Base-by-base conservation (phyloP, 2,329 filamentous ascomycete species). In the Hypoxylon sp. region DNA sequence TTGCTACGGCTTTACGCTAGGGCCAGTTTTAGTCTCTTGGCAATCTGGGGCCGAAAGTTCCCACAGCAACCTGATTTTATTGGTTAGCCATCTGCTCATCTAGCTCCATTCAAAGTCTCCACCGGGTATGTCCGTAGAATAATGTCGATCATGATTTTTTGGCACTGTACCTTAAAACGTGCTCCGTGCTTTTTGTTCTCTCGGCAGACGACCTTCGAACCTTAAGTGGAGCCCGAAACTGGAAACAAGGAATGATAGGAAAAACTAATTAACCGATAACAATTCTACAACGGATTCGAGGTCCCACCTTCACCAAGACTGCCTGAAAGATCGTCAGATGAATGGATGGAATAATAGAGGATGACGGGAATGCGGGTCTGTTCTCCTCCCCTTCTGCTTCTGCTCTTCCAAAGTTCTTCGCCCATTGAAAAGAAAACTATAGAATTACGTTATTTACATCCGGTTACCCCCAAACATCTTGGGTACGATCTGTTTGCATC, bases 11-110 rank as follows among this genome's bases (percentile, higher is more conserved):
- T 64, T 57, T 59, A 59, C 63, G 44, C 57, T 59, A 54, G 63
- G 57, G 54, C 62, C 59, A 63, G 53, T 59, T 19, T 60, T 67
- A 62, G 66, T 44, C 37, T 24, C 68, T 71, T 71, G 68, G 68
- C 68, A 47, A 66, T 63, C 66, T 69, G 69, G 69, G 66, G 62
- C 66, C 62, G 59, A 66, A 67, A 66, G 62, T 55, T 66, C 57
- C 67, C 62, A 66, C 31, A 64, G 46, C 59, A 70, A 67, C 61
- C 29, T 29, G 35, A 6, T 31, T 57, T 62, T 11, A 69, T 71
- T 71, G 68, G 68, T 58, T 42, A 47, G 33, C 9, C 29, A 46
- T 52, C 24, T 29, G 33, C 55, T 54, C 42, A 35, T 62, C 53
- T 31, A 48, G 35, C 47, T 50, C 63, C 46, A 48, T 64, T 59